Evolutionary conservation across 2,329 filamentous ascomycete genomes (phyloP).

Genomic region (Xylaria sp.): DNA sequence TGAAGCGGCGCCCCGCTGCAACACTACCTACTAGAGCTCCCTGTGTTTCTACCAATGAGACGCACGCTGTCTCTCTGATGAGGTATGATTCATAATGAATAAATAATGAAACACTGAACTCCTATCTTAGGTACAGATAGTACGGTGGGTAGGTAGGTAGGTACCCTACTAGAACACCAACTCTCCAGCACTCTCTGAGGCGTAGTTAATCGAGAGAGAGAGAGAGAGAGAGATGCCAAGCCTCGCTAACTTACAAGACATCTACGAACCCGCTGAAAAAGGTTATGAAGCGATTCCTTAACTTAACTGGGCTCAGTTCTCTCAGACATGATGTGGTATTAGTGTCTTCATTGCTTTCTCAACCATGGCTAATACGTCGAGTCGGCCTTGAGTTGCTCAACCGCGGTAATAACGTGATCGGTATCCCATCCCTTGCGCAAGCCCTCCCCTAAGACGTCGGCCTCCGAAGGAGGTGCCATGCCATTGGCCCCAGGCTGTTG

Average conservation of each 20-base stretch:
- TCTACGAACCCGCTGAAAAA: no score
- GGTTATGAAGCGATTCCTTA: no score
- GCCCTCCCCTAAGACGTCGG: conserved; percentile 30
- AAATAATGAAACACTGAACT: background rate
- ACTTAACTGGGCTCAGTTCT: no score
- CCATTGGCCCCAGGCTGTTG: conserved; percentile 62
- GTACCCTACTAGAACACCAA: no score
- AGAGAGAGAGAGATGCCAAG: no score
- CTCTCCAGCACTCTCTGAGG: no score
- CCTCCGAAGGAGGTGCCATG: conserved; percentile 58
- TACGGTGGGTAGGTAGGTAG: no score
- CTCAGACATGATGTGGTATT: no score
- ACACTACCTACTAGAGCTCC: background rate
- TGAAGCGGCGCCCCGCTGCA: conserved; percentile 5
- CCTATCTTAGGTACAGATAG: no score
- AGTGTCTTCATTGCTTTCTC: no score
- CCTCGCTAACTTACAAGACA: no score
- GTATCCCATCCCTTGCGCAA: conserved; percentile 29
- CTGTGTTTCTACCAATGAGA: conserved; percentile 36
- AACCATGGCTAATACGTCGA: conserved; percentile 9
- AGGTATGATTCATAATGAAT: conserved; percentile 44
- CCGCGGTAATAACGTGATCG: conserved; percentile 22
- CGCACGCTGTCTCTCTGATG: conserved; percentile 27
- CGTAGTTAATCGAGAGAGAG: no score
- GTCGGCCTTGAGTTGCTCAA: conserved; percentile 26